Evolutionary conservation across 768 basidiomycete genomes (phyloP).

Genomic region (Hypholoma fasciculare): DNA sequence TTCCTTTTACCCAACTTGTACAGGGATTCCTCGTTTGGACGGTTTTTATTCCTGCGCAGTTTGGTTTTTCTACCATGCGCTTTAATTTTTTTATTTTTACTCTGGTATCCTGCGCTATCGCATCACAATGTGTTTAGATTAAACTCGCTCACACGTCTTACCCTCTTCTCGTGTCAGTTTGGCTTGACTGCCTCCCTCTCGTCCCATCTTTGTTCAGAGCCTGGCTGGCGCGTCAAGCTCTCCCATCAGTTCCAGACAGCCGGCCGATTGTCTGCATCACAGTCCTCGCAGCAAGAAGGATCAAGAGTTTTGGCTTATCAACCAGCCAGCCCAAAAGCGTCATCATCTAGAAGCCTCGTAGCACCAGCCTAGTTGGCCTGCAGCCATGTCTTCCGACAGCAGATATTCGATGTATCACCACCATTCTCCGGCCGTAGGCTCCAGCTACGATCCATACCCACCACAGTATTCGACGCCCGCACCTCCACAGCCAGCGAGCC

Average conservation of each 20-base stretch:
- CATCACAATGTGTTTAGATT: conserved; percentile 10
- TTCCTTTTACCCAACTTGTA: background rate
- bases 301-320: background rate
- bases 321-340: background rate
- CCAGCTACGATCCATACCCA: conserved; percentile 41
- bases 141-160: conserved; percentile 14
- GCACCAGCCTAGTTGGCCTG: background rate
- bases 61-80: background rate
- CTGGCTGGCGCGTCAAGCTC: conserved; percentile 2
- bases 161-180: conserved; percentile 16
- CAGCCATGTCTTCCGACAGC: conserved; percentile 48
- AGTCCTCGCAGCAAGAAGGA: background rate
- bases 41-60: background rate
- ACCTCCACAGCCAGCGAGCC: conserved; percentile 16
- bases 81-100: conserved; percentile 3
- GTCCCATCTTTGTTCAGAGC: background rate
- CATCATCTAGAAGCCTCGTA: conserved; percentile 1
- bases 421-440: conserved; percentile 38
- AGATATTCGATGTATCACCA: conserved; percentile 54
- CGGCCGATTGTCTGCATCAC: background rate
- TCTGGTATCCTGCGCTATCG: conserved; percentile 2
- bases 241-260: background rate
- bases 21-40: background rate
- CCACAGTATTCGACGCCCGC: conserved; percentile 14
- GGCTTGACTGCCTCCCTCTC: conserved; percentile 7